Evolutionary conservation across 2,329 filamentous ascomycete species (phyloP).

Genomic region (Curvularia hawaiiensis): DNA sequence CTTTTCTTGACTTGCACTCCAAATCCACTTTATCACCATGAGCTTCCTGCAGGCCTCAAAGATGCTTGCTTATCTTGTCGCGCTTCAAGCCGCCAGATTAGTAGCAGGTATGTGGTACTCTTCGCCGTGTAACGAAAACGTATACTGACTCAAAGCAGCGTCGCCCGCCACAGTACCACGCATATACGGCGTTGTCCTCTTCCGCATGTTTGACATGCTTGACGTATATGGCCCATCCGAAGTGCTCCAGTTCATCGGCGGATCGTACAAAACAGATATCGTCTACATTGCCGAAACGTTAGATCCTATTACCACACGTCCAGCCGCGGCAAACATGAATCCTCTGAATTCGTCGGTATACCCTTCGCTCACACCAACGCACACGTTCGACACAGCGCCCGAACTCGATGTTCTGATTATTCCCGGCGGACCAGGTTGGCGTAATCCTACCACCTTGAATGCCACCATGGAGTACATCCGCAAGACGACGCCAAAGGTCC

Average conservation of each 20-base stretch:
- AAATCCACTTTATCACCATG: slow-evolving; percentile 3
- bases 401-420: slow-evolving; percentile 66
- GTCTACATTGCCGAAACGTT: slow-evolving; percentile 31
- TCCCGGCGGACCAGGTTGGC: slow-evolving; percentile 64
- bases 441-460: slow-evolving; percentile 30
- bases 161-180: slow-evolving; percentile 20
- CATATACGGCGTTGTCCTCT: slow-evolving; percentile 35
- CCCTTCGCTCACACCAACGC: slow-evolving; percentile 51
- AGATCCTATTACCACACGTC: slow-evolving; percentile 35
- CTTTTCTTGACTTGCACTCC: not conserved
- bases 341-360: slow-evolving; percentile 36
- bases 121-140: not conserved
- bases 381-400: slow-evolving; percentile 60
- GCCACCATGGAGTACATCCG: slow-evolving; percentile 55
- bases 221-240: slow-evolving; percentile 50
- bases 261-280: slow-evolving; percentile 29
- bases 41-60: slow-evolving; percentile 4
- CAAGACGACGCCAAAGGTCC: slow-evolving; percentile 54
- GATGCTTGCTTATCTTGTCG: slow-evolving; percentile 1
- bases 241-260: slow-evolving; percentile 43
- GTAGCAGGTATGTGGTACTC: slow-evolving; percentile 3
- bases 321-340: slow-evolving; percentile 28
- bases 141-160: slow-evolving; percentile 3
- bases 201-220: slow-evolving; percentile 36
- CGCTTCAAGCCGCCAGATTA: not conserved